Base-by-base conservation (phyloP, 805 yeast species). In the Lipomyces japonicus region DNA sequence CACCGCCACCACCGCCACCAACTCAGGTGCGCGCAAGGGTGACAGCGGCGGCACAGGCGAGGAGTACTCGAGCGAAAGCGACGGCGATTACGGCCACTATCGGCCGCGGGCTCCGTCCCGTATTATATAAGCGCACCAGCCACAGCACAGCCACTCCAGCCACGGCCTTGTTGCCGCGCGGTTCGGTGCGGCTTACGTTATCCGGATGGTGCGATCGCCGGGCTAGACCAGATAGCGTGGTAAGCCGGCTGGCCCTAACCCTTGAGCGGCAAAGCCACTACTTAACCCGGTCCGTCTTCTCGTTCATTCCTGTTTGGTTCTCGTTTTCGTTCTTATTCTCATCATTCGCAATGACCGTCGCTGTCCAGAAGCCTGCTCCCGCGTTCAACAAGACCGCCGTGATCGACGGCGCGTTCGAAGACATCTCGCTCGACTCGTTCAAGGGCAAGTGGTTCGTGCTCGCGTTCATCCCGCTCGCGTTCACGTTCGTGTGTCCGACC, bases 401-500 rank as follows among this genome's bases (percentile, higher is more conserved):
- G 68, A 79, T 93, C 64, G 90, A 91, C 76, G 97, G 97, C 74
- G 77, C 80, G 61, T 91, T 93, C 70, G 97, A 93, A 78, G 97
- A 93, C 68, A 79, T 93, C 64, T 78, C 95, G 55, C 82, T 93
- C 64, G 97, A 91, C 67, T 85, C 87, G 75, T 93, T 84, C 86
- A 84, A 84, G 77, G 98, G 98, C 69, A 87, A 93, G 76, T 93
- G 97, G 95, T 96, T 93, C 63, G 75, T 93, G 61, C 79, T 93
- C 67, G 97, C 95, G 58, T 93, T 93, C 78, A 84, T 93, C 71
- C 99, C 98, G 73, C 77, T 91, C 80, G 98, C 98, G 46, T 93
- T 93, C 90, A 93, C 99, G 55, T 93, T 93, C 65, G 97, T 93
- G 59, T 93, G 98, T 77, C 98, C 99, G 73, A 93, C 98, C 63